A percentile compares a stretch with the other conserved stretches of the same genome.
Conservation (phyloP, 495 filamentous ascomycete species). For the Xylaria acuta region DNA sequence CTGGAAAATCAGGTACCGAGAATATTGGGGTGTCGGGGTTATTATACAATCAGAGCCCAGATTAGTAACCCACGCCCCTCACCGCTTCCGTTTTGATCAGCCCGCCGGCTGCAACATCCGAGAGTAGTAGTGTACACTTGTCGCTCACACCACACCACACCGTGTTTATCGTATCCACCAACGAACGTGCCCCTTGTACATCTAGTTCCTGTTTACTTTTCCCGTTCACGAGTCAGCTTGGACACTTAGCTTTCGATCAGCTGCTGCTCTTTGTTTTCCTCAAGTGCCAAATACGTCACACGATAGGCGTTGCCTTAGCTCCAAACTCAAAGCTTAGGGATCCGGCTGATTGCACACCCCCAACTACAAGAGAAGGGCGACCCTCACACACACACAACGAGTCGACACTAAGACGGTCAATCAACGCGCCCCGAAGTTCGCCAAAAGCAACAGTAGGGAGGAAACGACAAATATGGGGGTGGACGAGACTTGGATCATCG, state of each 20-base stretch:
- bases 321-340: not conserved
- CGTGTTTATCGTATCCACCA: slow-evolving; percentile 15
- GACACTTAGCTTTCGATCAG: not conserved
- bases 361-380: not conserved
- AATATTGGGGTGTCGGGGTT: not conserved
- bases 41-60: not conserved
- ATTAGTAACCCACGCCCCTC: not conserved
- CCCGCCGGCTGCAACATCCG: slow-evolving; percentile 11
- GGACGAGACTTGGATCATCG: slow-evolving; percentile 34
- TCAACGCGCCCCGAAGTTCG: not conserved
- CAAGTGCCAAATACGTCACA: not conserved
- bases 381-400: not conserved
- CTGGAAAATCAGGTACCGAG: not conserved
- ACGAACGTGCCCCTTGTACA: not conserved
- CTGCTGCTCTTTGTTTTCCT: slow-evolving; percentile 6
- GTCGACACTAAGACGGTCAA: not conserved
- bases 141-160: slow-evolving; percentile 9
- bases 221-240: not conserved
- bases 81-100: slow-evolving; percentile 6
- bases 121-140: slow-evolving; percentile 2
- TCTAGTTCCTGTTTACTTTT: not conserved
- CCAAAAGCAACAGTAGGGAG: not conserved
- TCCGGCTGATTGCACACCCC: not conserved
- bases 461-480: slow-evolving; percentile 30
- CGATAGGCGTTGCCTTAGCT: not conserved